These are phyloP conservation scores for Pyrenophora teres DNA, from an alignment of 2,329 filamentous ascomycete species.

Conservation along the genomic window DNA sequence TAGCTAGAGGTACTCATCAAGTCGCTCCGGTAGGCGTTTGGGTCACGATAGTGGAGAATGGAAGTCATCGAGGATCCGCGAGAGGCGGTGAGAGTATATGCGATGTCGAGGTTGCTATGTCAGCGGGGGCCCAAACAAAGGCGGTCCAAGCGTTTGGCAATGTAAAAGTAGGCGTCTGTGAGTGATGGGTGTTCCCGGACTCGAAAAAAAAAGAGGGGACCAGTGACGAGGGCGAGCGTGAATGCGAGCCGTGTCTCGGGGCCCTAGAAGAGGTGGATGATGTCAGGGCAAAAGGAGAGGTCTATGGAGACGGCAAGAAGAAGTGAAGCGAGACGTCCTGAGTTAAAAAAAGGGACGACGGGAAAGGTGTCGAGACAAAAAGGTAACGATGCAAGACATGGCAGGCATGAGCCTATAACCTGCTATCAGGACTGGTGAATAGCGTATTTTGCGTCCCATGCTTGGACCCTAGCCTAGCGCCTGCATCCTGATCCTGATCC, in stretches of 20 bases:
- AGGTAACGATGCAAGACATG: constrained; percentile 32
- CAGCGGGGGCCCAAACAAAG: constrained; percentile 33
- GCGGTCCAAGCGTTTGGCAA: constrained; percentile 34
- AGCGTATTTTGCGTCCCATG: constrained; percentile 34
- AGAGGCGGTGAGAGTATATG: constrained; percentile 41
- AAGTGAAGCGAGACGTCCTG: constrained; percentile 1
- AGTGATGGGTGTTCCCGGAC: constrained; percentile 31
- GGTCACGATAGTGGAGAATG: constrained; percentile 47
- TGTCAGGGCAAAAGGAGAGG: constrained; percentile 20
- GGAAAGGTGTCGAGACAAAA: constrained; percentile 24
- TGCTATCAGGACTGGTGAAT: constrained; percentile 41
- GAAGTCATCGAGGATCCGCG: constrained; percentile 49
- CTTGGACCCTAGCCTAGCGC: constrained; percentile 30
- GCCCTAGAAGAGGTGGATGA: constrained; percentile 16
- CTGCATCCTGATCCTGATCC: constrained; percentile 36
- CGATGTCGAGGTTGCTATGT: constrained; percentile 39
- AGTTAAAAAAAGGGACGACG: constrained; percentile 7
- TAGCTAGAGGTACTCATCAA: constrained; percentile 46
- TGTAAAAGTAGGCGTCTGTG: constrained; percentile 26
- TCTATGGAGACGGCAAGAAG: constrained; percentile 20
- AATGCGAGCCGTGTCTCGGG: constrained; percentile 26
- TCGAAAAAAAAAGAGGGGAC: constrained; percentile 23
- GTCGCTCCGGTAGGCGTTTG: constrained; percentile 47
- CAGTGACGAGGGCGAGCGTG: constrained; percentile 33
- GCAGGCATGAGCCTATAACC: constrained; percentile 45